Evolutionary conservation across 495 filamentous ascomycete genomes (phyloP), one percentile per base, ranked within the genome.

Genomic region (Coniosporium apollinis): DNA sequence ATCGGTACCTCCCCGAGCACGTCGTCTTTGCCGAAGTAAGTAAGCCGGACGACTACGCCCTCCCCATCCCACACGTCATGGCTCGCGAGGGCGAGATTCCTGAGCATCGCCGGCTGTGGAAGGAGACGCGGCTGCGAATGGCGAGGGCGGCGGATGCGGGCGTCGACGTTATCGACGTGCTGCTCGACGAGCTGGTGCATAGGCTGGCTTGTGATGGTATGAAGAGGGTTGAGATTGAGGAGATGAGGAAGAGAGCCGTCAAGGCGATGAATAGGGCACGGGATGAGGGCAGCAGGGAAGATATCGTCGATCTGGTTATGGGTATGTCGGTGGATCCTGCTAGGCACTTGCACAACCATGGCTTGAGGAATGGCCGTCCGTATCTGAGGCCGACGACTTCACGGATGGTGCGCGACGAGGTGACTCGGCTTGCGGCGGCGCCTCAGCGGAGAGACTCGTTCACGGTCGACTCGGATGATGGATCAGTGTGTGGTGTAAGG

Each of bases 1-100:
- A 48, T 25, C 45, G 45, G 2, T 48, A 45, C 24, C 33, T 48
- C 4, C 42, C 45, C 4, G 45, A 48, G 34, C 45, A 48, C 30
- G 36, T 45, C 3, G 37, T 45, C 5, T 24, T 45, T 1, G 16
- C 13, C 19, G 30, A 45, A 9, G 20, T 45, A 1, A 13, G 8
- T 4, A 40, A 45, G 38, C 31, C 37, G 1, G 15, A 16, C 11
- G 19, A 30, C 19, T 40, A 40, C 19, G 26, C 26, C 3, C 31
- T 36, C 11, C 37, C 38, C 26, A 35, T 21, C 16, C 25, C 16
- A 28, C 10, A 7, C 16, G 28, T 7, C 6, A 34, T 30, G 36
- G 29, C 36, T 26, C 22, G n/a, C 6, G 6, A 7, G 7, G 16
- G 16, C 29, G n/a, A n/a, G n/a, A n/a, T n/a, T n/a, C n/a, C n/a